phyloP scores from a whole-genome alignment of 2,329 filamentous ascomycete genomes.

The Stachybotrys echinatus region DNA sequence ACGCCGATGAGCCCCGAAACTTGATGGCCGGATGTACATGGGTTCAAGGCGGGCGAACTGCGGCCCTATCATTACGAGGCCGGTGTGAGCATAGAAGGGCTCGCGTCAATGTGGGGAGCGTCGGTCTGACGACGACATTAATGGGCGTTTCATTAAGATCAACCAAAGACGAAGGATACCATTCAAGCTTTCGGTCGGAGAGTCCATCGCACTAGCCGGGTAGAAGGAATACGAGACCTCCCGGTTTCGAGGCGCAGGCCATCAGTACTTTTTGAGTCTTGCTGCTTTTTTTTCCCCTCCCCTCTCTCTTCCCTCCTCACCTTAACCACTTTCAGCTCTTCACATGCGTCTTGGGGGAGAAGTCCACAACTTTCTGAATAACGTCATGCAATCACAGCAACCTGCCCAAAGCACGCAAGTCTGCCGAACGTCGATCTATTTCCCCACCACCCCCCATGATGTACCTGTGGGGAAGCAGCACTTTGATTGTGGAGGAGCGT shows the following conservation, averaged over 20 bases:
- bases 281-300: background rate
- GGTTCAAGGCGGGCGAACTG: conserved; percentile 2
- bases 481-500: background rate
- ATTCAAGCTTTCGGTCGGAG: background rate
- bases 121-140: background rate
- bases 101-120: background rate
- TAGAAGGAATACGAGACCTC: background rate
- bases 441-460: background rate
- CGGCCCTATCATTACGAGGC: too few species aligned
- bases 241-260: too few species aligned
- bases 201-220: background rate
- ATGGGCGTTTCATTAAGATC: background rate
- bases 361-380: too few species aligned
- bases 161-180: background rate
- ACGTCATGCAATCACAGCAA: background rate
- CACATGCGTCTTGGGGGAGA: background rate
- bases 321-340: too few species aligned
- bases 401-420: too few species aligned
- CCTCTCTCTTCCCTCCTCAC: background rate
- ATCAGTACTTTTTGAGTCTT: too few species aligned
- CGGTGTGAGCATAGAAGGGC: too few species aligned
- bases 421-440: background rate
- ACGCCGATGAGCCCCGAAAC: conserved; percentile 25
- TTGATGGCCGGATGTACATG: conserved; percentile 10
- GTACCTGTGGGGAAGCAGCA: background rate